Conservation (phyloP, 768 basidiomycete species). For the Dictyophora rubrovolvata region DNA sequence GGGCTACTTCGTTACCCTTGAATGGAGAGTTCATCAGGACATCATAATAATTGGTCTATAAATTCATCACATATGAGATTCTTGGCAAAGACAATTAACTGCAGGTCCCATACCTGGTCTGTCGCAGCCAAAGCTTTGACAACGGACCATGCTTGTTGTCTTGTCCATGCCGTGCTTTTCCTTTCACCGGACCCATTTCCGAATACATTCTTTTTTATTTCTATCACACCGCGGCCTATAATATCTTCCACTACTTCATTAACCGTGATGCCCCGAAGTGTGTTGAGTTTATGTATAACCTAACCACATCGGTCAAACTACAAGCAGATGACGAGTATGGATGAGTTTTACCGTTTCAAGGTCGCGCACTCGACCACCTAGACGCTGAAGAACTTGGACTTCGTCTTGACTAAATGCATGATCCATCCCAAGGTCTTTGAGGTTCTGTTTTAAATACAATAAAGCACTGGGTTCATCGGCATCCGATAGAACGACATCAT, state of each 20-base stretch:
- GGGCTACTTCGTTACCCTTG: constrained; percentile 76
- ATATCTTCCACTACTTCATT: constrained; percentile 88
- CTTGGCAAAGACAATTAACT: too few relatives aligned
- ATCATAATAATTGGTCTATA: constrained; percentile 72
- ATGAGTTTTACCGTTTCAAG: constrained; percentile 58
- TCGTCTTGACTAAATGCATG: constrained; percentile 42
- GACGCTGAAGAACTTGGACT: constrained; percentile 48
- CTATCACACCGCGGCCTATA: constrained; percentile 63
- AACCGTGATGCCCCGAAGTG: constrained; percentile 44
- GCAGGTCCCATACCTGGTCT: constrained; percentile 48
- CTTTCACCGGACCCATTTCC: constrained; percentile 89
- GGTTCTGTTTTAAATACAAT: constrained; percentile 70
- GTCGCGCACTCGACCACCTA: constrained; percentile 89
- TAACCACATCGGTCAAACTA: constrained; percentile 18
- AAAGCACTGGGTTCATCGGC: constrained; percentile 76
- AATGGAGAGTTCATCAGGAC: constrained; percentile 77
- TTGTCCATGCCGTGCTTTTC: constrained; percentile 70
- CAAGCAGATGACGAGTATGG: background rate
- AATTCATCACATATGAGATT: background rate
- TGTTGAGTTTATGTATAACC: constrained; percentile 80
- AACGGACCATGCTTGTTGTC: constrained; percentile 82
- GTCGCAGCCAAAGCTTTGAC: constrained; percentile 61
- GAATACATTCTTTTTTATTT: constrained; percentile 84
- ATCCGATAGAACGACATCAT: constrained; percentile 69
- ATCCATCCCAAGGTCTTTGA: constrained; percentile 39